Percentiles rank a stretch among this genome's conserved stretches.
Conservation (phyloP, 2,329 filamentous ascomycete species). For the Botrytis elliptica region DNA sequence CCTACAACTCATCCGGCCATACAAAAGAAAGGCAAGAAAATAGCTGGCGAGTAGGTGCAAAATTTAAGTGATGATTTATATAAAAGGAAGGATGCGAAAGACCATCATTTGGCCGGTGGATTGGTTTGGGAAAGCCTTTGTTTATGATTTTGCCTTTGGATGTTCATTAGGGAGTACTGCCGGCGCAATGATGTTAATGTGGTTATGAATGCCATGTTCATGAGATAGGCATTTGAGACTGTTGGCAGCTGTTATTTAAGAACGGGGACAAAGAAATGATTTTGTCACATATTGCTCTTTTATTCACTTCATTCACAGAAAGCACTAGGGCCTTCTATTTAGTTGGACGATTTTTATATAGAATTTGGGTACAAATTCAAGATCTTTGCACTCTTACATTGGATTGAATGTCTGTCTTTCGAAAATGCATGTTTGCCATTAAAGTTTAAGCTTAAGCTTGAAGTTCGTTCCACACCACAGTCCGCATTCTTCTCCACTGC, state of each 20-base stretch:
- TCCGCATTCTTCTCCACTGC: neutral
- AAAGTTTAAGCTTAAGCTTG: neutral
- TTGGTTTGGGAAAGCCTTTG: neutral
- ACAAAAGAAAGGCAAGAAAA: neutral
- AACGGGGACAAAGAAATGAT: neutral
- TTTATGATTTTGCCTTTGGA: neutral
- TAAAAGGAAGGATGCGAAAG: neutral
- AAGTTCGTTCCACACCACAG: neutral
- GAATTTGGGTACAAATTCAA: neutral
- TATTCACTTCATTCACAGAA: neutral
- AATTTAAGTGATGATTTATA: neutral
- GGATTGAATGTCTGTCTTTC: neutral
- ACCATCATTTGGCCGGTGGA: neutral
- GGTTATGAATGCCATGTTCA: neutral
- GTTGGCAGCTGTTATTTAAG: neutral
- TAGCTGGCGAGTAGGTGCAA: neutral
- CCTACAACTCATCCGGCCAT: neutral
- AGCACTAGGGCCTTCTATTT: neutral
- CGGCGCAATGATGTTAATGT: neutral
- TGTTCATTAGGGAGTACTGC: neutral
- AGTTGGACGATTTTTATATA: neutral
- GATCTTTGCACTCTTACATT: neutral
- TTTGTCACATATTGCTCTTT: neutral
- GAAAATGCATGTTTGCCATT: neutral
- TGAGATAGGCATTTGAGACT: neutral